Conservation (phyloP, 768 basidiomycete genomes). For the Suillus subaureus region DNA sequence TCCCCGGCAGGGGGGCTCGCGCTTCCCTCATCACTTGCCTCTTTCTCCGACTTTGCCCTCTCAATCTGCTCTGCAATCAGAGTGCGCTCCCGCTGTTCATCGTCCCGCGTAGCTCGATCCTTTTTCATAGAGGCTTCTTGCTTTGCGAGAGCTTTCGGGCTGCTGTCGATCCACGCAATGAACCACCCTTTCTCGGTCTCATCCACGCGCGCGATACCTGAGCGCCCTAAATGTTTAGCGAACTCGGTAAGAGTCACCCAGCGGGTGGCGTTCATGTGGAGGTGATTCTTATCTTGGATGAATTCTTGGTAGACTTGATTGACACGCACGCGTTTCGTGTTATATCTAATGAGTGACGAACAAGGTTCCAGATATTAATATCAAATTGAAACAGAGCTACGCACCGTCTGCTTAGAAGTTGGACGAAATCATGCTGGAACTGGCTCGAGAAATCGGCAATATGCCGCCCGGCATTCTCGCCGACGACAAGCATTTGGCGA, state of each 20-base stretch:
- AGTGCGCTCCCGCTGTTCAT: slow-evolving; percentile 91
- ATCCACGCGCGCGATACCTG: slow-evolving; percentile 88
- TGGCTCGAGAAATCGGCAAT: slow-evolving; percentile 87
- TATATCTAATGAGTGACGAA: slow-evolving; percentile 36
- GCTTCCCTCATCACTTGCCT: slow-evolving; percentile 35
- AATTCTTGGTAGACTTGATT: slow-evolving; percentile 98
- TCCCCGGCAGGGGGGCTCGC: slow-evolving; percentile 48
- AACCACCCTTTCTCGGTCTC: slow-evolving; percentile 99
- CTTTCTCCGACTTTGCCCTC: slow-evolving; percentile 64
- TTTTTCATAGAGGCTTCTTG: slow-evolving; percentile 89
- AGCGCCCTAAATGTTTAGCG: slow-evolving; percentile 82
- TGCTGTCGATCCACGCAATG: slow-evolving; percentile 95
- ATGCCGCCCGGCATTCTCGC: slow-evolving; percentile 89
- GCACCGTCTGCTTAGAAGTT: slow-evolving; percentile 81
- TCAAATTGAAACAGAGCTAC: slow-evolving; percentile 23
- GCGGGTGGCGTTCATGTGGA: slow-evolving; percentile 98
- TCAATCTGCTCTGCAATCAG: slow-evolving; percentile 94
- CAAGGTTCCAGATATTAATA: neutral
- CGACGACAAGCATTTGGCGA: slow-evolving; percentile 96
- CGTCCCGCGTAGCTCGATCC: slow-evolving; percentile 87
- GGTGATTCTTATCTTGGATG: slow-evolving; percentile 89
- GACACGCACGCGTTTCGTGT: slow-evolving; percentile 95
- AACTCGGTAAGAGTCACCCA: slow-evolving; percentile 99
- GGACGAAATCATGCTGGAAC: slow-evolving; percentile 93
- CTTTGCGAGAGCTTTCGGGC: slow-evolving; percentile 90